Evolutionary conservation across 129 eudicot genomes (phyloP).

Genomic region (Artemisia tridentata): DNA sequence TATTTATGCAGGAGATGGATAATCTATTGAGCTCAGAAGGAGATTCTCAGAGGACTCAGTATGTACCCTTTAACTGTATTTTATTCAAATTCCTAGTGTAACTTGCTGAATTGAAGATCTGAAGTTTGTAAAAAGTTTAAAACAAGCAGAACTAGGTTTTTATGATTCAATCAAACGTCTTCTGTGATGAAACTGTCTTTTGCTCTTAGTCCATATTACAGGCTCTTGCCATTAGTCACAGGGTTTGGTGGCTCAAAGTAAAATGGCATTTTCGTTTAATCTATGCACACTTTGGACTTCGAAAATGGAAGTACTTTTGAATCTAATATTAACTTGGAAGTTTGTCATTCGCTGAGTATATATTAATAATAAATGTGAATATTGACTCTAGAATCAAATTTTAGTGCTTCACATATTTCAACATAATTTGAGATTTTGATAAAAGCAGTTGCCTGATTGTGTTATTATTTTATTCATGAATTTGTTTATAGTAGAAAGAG

Average conservation of each 20-base stretch:
- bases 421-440: too few species aligned
- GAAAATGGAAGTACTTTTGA: too few species aligned
- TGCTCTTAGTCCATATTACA: neutral
- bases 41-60: conserved; percentile 32
- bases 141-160: neutral
- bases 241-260: conserved; percentile 3
- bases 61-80: neutral
- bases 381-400: too few species aligned
- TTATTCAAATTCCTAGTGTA: neutral
- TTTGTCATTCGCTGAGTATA: too few species aligned
- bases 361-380: too few species aligned
- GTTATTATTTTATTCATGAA: neutral
- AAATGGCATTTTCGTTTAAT: neutral
- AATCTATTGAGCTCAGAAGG: conserved; percentile 27
- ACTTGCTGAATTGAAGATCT: conserved; percentile 10
- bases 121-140: neutral
- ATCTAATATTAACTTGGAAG: too few species aligned
- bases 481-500: neutral
- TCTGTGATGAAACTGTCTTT: neutral
- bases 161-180: conserved; percentile 1
- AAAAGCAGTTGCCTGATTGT: neutral
- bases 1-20: conserved; percentile 29
- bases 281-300: too few species aligned
- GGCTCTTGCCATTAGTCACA: neutral
- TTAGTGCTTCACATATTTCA: too few species aligned